phyloP scores from a whole-genome alignment of 306 rosid genomes.

The Ormosia emarginata region DNA sequence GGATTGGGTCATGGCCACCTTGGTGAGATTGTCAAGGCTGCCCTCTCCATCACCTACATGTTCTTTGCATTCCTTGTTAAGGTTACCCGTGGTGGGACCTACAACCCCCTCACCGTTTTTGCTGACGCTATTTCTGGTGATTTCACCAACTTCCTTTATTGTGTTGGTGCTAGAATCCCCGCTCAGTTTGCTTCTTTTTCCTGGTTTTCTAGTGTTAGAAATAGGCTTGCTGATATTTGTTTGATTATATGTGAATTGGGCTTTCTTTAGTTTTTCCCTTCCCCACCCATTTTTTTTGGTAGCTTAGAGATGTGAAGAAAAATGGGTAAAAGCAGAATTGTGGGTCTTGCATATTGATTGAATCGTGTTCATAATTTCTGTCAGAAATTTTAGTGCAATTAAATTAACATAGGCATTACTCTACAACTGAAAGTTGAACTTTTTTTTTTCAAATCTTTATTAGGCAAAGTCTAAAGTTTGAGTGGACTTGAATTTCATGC shows the following conservation, averaged over 20 bases:
- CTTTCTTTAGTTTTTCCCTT: not conserved
- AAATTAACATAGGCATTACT: not conserved
- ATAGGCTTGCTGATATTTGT: not conserved
- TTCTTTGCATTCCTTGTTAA: constrained; percentile 63
- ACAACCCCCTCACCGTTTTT: constrained; percentile 77
- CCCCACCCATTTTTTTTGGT: not conserved
- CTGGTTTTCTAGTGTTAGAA: not conserved
- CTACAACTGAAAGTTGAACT: no score
- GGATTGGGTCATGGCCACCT: constrained; percentile 34
- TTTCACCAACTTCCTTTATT: constrained; percentile 51
- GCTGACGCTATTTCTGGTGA: constrained; percentile 63
- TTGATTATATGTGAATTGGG: not conserved
- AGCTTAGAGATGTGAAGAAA: not conserved
- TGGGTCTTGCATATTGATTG: not conserved
- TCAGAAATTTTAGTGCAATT: not conserved
- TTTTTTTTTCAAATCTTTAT: not conserved
- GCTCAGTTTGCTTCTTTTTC: constrained; percentile 43
- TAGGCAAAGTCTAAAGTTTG: not conserved
- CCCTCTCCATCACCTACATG: constrained; percentile 45
- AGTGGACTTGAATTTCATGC: not conserved
- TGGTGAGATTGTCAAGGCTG: constrained; percentile 43
- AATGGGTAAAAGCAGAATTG: not conserved
- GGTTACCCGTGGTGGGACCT: constrained; percentile 64
- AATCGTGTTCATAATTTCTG: not conserved
- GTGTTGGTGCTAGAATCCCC: constrained; percentile 70